Base-by-base conservation (phyloP, 2,329 filamentous ascomycete species). In the Tolypocladium album region DNA sequence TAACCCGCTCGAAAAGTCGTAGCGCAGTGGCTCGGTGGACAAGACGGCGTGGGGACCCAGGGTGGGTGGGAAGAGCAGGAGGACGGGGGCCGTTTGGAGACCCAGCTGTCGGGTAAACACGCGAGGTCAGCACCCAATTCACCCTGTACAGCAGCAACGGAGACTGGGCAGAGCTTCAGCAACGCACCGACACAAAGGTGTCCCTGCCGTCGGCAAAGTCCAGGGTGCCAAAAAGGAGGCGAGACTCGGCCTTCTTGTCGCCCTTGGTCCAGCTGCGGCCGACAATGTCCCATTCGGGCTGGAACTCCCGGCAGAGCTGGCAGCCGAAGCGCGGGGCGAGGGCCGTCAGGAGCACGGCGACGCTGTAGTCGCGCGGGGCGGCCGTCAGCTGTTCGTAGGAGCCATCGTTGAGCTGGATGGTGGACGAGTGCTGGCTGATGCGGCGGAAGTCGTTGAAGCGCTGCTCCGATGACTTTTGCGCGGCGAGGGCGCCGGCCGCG, bases 211-310 rank as follows among this genome's bases (percentile, higher is more conserved):
- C 87, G 47, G 81, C 74, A 71, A 99, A 99, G 74, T 99, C 94
- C 67, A 99, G 76, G 8, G 89, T 93, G 31, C 84, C 88, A 75
- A 93, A 95, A 53, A 97, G 73, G 64, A 96, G 68, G 63, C 88
- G 82, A 36, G 86, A 88, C 65, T 90, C 82, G 58, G 81, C 88
- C 61, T 84, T 78, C 78, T 88, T 90, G 74, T 96, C 89, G 9
- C 90, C 92, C 73, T 89, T 91, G 63, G 81, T 81, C 94, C 94
- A 99, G 75, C 89, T 94, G 74, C 86, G 89, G 59, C 84, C 85
- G 59, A 99, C 77, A 59, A 97, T 75, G 59, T 95, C 89, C 89
- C 92, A 99, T 76, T 99, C 94, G 1, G 92, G 88, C 73, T 96
- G 89, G 74, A 99, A 96, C 58, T 96, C 90, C 58, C 86, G 83